Evolutionary conservation across 2,329 filamentous ascomycete species (phyloP).

Genomic region (Lojkania enalia): DNA sequence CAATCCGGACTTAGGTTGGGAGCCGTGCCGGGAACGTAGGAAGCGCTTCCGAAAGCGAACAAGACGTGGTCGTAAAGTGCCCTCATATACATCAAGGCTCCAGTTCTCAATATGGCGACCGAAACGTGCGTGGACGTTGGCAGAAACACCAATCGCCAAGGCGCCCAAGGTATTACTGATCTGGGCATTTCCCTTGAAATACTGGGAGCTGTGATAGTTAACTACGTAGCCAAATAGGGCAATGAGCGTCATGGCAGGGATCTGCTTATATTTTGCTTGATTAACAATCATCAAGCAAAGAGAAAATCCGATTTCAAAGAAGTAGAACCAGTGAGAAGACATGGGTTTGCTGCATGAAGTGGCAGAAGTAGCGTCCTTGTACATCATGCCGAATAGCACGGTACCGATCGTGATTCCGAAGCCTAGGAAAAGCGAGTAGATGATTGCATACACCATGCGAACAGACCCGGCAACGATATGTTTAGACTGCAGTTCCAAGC

Average conservation of each 20-base stretch:
- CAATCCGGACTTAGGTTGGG: background rate
- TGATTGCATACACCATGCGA: constrained; percentile 58
- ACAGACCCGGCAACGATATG: constrained; percentile 56
- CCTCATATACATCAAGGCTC: constrained; percentile 59
- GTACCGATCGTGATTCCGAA: constrained; percentile 57
- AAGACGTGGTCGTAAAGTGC: constrained; percentile 49
- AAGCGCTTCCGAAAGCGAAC: constrained; percentile 32
- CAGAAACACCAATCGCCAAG: constrained; percentile 73
- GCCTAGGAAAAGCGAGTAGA: constrained; percentile 57
- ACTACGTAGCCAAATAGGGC: constrained; percentile 73
- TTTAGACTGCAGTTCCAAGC: constrained; percentile 53
- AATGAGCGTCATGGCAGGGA: constrained; percentile 75
- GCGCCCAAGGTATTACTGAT: constrained; percentile 79
- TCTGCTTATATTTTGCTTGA: constrained; percentile 78
- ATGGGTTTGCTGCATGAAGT: constrained; percentile 53
- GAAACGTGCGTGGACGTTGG: constrained; percentile 77
- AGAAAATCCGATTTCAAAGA: constrained; percentile 75
- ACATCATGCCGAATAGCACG: constrained; percentile 54
- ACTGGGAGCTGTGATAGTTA: constrained; percentile 70
- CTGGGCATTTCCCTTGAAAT: constrained; percentile 71
- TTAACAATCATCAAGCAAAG: constrained; percentile 77
- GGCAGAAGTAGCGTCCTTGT: constrained; percentile 50
- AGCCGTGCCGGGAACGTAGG: constrained; percentile 24
- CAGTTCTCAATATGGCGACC: constrained; percentile 62
- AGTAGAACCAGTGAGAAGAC: constrained; percentile 61